These are phyloP conservation scores for Aureobasidium sp. DNA, from an alignment of 2,329 filamentous ascomycete genomes.

Conservation along the genomic window DNA sequence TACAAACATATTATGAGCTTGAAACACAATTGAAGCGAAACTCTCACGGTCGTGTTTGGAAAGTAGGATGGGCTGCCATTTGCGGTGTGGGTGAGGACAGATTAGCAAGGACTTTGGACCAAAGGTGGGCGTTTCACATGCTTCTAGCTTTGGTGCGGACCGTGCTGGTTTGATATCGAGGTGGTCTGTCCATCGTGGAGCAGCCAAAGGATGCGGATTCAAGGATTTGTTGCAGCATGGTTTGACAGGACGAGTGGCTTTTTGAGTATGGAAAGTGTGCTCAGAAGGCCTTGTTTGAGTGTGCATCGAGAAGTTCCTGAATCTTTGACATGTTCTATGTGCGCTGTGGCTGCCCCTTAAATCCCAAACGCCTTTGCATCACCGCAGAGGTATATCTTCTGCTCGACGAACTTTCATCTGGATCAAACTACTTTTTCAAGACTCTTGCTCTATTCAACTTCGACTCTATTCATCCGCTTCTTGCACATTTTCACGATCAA, in stretches of 20 bases:
- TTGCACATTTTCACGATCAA: neutral
- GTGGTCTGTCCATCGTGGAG: neutral
- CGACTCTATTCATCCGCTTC: neutral
- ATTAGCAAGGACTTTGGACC: neutral
- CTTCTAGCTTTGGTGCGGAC: constrained; percentile 1
- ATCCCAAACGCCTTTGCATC: constrained; percentile 7
- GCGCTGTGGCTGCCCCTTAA: constrained; percentile 1
- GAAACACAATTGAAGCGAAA: neutral
- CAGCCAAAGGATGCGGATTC: neutral
- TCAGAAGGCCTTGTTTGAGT: constrained; percentile 6
- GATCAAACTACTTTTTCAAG: neutral
- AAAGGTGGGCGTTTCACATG: constrained; percentile 3
- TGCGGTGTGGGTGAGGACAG: neutral
- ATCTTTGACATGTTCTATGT: neutral
- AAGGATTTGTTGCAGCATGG: neutral
- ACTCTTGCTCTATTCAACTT: neutral
- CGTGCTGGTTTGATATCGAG: neutral
- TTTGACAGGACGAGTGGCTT: neutral
- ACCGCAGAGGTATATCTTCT: constrained; percentile 1
- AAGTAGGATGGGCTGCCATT: neutral
- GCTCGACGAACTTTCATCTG: neutral
- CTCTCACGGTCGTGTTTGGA: neutral
- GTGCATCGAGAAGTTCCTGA: neutral
- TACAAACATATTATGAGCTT: neutral
- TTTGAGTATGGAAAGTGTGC: neutral